A percentile compares a stretch with the other conserved stretches of the same genome.
phyloP scores from a whole-genome alignment of 345 rosid genomes.

The Ceriops decandra region DNA sequence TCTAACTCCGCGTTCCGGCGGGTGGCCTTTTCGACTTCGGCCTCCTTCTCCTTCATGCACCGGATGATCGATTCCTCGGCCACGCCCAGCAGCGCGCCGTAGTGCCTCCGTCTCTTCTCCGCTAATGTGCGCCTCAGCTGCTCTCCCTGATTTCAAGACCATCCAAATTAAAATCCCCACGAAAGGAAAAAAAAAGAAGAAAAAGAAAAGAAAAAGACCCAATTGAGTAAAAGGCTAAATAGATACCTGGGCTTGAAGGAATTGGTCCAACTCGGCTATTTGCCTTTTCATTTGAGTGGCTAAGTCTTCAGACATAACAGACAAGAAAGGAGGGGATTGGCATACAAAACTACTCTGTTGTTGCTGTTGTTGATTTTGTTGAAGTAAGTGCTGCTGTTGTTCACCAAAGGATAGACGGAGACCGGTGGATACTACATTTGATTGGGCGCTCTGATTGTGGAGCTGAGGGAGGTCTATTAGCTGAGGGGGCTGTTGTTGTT shows the following conservation, averaged over 20 bases:
- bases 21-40: slow-evolving; percentile 66
- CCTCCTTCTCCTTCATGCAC: slow-evolving; percentile 63
- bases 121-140: slow-evolving; percentile 68
- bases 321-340: slow-evolving; percentile 29
- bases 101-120: slow-evolving; percentile 70
- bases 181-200: background rate
- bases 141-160: slow-evolving; percentile 48
- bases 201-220: background rate
- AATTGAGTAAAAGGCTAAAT: slow-evolving; percentile 10
- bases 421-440: slow-evolving; percentile 77
- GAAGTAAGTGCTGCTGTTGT: slow-evolving; percentile 34
- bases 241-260: slow-evolving; percentile 71
- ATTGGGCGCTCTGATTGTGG: slow-evolving; percentile 32
- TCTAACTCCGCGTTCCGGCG: slow-evolving; percentile 75
- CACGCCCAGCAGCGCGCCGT: slow-evolving; percentile 59
- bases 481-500: slow-evolving; percentile 34
- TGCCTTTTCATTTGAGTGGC: slow-evolving; percentile 61
- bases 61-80: slow-evolving; percentile 61
- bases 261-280: slow-evolving; percentile 66
- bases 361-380: slow-evolving; percentile 23
- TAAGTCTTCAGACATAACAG: slow-evolving; percentile 48
- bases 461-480: slow-evolving; percentile 53
- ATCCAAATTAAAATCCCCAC: background rate
- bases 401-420: slow-evolving; percentile 65
- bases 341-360: slow-evolving; percentile 28